Evolutionary conservation across 352 stramenopile species (phyloP).

Genomic region (Pythium inflatum): DNA sequence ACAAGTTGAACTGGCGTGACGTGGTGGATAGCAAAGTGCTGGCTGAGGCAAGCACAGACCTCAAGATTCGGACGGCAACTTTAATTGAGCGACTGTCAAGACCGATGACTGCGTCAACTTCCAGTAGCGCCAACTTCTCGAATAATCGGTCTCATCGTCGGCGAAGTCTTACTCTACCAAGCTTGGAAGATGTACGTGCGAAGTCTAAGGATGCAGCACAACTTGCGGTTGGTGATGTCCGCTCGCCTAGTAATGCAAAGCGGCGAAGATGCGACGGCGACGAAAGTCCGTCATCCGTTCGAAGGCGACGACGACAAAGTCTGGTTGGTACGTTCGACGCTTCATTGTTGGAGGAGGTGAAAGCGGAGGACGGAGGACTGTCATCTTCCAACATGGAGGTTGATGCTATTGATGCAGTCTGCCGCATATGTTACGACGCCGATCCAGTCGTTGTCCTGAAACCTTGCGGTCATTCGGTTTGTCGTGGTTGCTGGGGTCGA

Average conservation of each 20-base stretch:
- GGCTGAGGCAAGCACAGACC: neutral
- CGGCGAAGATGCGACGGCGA: slow-evolving; percentile 12
- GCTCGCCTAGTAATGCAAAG: neutral
- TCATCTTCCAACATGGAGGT: neutral
- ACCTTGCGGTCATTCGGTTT: slow-evolving; percentile 57
- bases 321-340: slow-evolving; percentile 22
- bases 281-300: neutral
- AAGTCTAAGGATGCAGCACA: neutral
- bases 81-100: neutral
- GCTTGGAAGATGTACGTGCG: slow-evolving; percentile 17
- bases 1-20: slow-evolving; percentile 1
- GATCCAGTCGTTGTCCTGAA: slow-evolving; percentile 57
- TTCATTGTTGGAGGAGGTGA: slow-evolving; percentile 15
- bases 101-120: neutral
- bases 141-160: slow-evolving; percentile 11
- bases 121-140: no score
- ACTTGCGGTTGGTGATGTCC: neutral
- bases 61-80: neutral
- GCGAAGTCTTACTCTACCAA: slow-evolving; percentile 21
- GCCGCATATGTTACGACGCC: slow-evolving; percentile 52
- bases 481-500: slow-evolving; percentile 40
- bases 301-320: slow-evolving; percentile 27
- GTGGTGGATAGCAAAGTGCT: slow-evolving; percentile 3
- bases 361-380: slow-evolving; percentile 2
- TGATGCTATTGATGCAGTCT: slow-evolving; percentile 29